Conservation (phyloP, 495 filamentous ascomycete genomes). For the Lentithecium fluviatile region DNA sequence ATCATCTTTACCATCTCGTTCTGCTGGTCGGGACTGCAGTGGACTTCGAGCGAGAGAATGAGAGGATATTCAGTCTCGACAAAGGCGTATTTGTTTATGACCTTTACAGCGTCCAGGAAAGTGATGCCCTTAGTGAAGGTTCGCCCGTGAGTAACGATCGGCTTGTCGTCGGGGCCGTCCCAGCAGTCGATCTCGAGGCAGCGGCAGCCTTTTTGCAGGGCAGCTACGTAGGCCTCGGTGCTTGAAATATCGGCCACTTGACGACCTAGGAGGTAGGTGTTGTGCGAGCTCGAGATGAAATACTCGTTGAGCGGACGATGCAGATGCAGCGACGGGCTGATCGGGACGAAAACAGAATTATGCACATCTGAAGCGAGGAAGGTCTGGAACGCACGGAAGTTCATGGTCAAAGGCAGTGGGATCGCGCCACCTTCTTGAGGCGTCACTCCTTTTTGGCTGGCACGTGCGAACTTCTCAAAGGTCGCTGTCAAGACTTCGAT, state of each 20-base stretch:
- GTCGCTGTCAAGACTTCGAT: constrained; percentile 64
- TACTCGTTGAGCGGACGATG: constrained; percentile 93
- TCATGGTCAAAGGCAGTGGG: constrained; percentile 55
- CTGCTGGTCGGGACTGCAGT: constrained; percentile 83
- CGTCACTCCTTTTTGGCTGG: constrained; percentile 53
- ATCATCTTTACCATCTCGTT: constrained; percentile 87
- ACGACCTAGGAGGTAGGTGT: constrained; percentile 89
- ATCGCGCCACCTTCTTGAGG: constrained; percentile 41
- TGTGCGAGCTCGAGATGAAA: constrained; percentile 97
- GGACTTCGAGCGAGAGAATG: constrained; percentile 92
- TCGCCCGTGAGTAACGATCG: constrained; percentile 85
- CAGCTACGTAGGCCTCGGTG: constrained; percentile 88
- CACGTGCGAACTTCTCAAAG: constrained; percentile 73
- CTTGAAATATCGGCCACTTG: constrained; percentile 88
- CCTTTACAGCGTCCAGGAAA: constrained; percentile 85
- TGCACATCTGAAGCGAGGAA: constrained; percentile 69
- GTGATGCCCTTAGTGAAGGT: constrained; percentile 82
- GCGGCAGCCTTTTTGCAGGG: constrained; percentile 83
- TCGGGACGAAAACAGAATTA: constrained; percentile 47
- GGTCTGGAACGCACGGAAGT: constrained; percentile 67
- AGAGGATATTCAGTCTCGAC: constrained; percentile 75
- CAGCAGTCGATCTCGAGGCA: constrained; percentile 98
- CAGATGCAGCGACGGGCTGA: constrained; percentile 56
- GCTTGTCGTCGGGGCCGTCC: constrained; percentile 84
- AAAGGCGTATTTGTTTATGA: constrained; percentile 93